Percentiles rank a stretch among this genome's conserved stretches.
These are phyloP conservation scores for Ophiostoma tasmaniense DNA, from an alignment of 2,329 filamentous ascomycete genomes.

Conservation along the genomic window DNA sequence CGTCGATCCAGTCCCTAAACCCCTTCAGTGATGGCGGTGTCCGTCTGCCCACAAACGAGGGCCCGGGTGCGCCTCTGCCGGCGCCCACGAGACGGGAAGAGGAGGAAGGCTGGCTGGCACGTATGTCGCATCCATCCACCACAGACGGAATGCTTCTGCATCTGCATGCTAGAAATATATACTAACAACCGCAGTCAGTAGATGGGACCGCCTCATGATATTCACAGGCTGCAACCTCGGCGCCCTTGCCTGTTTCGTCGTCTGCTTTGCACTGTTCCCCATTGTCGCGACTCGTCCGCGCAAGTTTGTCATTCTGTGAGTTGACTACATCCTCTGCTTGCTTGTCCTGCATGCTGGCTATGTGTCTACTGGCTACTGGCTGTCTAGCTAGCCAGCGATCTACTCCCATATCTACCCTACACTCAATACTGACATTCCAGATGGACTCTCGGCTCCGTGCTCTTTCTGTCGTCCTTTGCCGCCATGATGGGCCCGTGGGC, in stretches of 20 bases:
- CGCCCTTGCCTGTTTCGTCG: conserved; percentile 82
- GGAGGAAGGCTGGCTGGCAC: conserved; percentile 88
- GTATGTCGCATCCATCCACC: conserved; percentile 63
- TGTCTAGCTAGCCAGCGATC: no score
- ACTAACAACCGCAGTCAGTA: conserved; percentile 60
- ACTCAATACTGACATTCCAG: conserved; percentile 37
- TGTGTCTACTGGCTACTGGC: neutral
- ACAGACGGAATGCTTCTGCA: no score
- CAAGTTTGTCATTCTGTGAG: conserved; percentile 97
- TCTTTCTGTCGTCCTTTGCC: conserved; percentile 89
- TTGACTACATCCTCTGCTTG: conserved; percentile 29
- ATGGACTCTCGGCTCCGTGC: conserved; percentile 85
- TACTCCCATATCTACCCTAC: neutral
- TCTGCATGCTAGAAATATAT: no score
- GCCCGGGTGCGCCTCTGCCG: conserved; percentile 74
- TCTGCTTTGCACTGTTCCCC: conserved; percentile 86
- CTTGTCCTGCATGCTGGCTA: neutral
- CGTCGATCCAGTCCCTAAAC: conserved; percentile 75
- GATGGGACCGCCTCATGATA: conserved; percentile 91
- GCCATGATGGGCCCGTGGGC: conserved; percentile 84
- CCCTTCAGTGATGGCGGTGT: conserved; percentile 82
- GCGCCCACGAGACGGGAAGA: conserved; percentile 80
- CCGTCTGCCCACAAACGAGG: conserved; percentile 76
- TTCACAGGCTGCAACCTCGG: conserved; percentile 87
- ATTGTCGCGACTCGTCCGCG: conserved; percentile 69